phyloP scores from a whole-genome alignment of 1,284 basidiomycete species.

The Xerocomus nothofagi region DNA sequence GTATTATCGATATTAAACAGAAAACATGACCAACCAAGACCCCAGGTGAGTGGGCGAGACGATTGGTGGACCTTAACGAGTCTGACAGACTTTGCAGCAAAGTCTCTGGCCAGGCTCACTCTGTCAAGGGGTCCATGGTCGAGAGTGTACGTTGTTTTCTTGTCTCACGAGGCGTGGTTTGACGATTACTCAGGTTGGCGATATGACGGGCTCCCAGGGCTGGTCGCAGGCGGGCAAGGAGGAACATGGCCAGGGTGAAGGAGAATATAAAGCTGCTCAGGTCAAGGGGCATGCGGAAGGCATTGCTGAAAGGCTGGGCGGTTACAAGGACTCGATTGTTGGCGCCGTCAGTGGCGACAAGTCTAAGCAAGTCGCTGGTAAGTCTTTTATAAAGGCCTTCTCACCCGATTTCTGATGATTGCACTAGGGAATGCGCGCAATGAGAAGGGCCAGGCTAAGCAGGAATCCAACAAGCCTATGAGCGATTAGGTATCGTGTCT shows the following conservation, averaged over 20 bases:
- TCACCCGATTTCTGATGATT: not conserved
- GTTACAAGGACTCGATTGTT: conserved; percentile 67
- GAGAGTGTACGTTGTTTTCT: conserved; percentile 43
- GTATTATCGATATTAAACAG: not conserved
- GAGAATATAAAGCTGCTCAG: conserved; percentile 56
- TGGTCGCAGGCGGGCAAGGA: conserved; percentile 62
- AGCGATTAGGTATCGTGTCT: not conserved
- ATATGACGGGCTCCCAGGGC: conserved; percentile 44
- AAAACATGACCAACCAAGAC: conserved; percentile 28
- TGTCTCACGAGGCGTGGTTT: not conserved
- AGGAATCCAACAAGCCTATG: conserved; percentile 48
- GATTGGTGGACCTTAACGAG: fast-evolving
- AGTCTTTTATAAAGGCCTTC: conserved; percentile 13
- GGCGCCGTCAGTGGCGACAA: conserved; percentile 69
- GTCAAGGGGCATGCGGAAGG: conserved; percentile 60
- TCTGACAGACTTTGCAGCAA: conserved; percentile 45
- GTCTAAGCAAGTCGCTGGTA: conserved; percentile 56
- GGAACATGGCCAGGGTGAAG: conserved; percentile 66
- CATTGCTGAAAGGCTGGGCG: conserved; percentile 53
- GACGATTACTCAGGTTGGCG: conserved; percentile 41
- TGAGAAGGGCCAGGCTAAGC: conserved; percentile 60
- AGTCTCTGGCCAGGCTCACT: conserved; percentile 61
- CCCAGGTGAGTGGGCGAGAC: conserved; percentile 26
- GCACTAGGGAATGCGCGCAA: conserved; percentile 51
- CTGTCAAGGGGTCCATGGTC: conserved; percentile 58